Percentiles rank a stretch among this genome's conserved stretches.
These are phyloP conservation scores for Thelonectria olida DNA, from an alignment of 2,329 filamentous ascomycete species.

Conservation along the genomic window DNA sequence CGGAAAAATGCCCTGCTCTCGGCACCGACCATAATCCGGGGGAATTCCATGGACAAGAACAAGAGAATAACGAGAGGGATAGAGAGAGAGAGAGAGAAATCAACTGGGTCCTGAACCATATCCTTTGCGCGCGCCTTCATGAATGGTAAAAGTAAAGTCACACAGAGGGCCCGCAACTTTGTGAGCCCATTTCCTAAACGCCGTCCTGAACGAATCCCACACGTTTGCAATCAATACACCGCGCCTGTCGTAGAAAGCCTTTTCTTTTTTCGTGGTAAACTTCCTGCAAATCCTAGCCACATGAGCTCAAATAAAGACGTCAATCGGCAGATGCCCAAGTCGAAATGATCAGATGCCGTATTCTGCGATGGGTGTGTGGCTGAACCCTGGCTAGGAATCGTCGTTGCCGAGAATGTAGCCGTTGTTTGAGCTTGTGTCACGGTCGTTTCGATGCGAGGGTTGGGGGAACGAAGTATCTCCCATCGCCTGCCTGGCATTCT, in stretches of 20 bases:
- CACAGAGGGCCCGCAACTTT: constrained; percentile 35
- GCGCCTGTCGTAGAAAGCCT: constrained; percentile 29
- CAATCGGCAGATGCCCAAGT: constrained; percentile 11
- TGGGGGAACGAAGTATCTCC: neutral
- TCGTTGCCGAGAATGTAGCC: neutral
- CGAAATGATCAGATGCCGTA: constrained; percentile 13
- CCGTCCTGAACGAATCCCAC: constrained; percentile 40
- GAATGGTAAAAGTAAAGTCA: constrained; percentile 35
- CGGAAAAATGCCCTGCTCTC: constrained; percentile 23
- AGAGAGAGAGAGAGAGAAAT: constrained; percentile 16
- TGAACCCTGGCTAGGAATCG: neutral
- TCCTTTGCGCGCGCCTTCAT: constrained; percentile 40
- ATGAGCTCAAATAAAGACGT: constrained; percentile 21
- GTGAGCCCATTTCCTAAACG: constrained; percentile 41
- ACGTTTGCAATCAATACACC: constrained; percentile 38
- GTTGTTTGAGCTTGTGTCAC: neutral
- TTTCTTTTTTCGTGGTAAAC: constrained; percentile 22
- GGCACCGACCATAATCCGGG: constrained; percentile 13
- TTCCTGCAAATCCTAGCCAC: constrained; percentile 23
- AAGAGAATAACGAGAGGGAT: constrained; percentile 20
- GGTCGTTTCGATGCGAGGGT: constrained; percentile 17
- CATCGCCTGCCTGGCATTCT: constrained; percentile 16
- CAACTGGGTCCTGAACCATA: constrained; percentile 15
- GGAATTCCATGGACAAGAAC: constrained; percentile 11
- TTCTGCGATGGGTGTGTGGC: constrained; percentile 10